Evolutionary conservation across 768 basidiomycete genomes (phyloP), one percentile per base, ranked within the genome.

Genomic region (Russula sp.): DNA sequence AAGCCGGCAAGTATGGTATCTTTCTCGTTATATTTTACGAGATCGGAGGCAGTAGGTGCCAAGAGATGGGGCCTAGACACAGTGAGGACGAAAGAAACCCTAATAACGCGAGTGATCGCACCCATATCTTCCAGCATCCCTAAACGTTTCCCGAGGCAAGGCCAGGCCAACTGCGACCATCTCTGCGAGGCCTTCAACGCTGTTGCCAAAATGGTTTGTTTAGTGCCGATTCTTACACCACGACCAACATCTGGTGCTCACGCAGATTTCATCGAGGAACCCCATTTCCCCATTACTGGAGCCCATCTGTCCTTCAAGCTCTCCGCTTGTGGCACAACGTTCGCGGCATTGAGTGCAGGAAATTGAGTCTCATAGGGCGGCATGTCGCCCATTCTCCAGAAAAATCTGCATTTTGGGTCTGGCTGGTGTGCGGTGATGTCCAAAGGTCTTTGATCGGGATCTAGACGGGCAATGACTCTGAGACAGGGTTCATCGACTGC

Each of bases 401-500:
- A 94, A 79, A 93, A 97, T 66, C 95, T 83, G 73, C 92, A 96
- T 75, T 98, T 98, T 0, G 95, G 95, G 74, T 98, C 95, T 1
- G 93, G 91, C 8, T 83, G 80, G 67, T 92, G 89, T 7, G 80
- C 88, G 30, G 80, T 79, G 62, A 91, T 86, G 74, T 98, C 95
- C 57, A 98, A 75, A 8, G 95, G 95, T 34, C 95, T 76, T 71
- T 98, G 92, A 0, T 81, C 75, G 3, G 87, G 86, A 44, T 90
- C 90, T 26, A 98, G 79, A 3, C 78, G 78, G 57, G 83, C 83
- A 68, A 98, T 98, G 63, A 98, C 80, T 46, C 79, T 79, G 48
- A 92, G 80, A 72, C 95, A 98, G 13, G 90, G 85, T 54, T 90
- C 87, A 71, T 94, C 83, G 11, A 84, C 86, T 5, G 91, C 89